Conservation (phyloP, 805 yeast species). For the Starmerella apis region DNA sequence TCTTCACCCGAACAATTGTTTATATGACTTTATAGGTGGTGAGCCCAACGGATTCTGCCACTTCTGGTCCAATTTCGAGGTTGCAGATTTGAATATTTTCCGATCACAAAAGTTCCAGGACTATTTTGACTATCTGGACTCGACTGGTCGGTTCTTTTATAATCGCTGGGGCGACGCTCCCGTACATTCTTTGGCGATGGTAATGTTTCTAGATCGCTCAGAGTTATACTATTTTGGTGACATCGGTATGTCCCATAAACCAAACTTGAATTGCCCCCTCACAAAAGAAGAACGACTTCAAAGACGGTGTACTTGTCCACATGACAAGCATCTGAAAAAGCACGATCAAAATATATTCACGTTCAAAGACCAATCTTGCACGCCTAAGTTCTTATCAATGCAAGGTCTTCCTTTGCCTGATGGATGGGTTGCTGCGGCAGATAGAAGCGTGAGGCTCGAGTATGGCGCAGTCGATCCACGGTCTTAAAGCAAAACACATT, state of each 20-base stretch:
- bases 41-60: constrained; percentile 69
- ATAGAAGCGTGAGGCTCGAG: not conserved
- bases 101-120: constrained; percentile 51
- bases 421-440: constrained; percentile 12
- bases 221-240: constrained; percentile 88
- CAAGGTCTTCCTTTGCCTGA: constrained; percentile 6
- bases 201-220: constrained; percentile 54
- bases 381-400: constrained; percentile 12
- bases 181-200: constrained; percentile 77
- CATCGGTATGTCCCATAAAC: constrained; percentile 68
- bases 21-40: constrained; percentile 54
- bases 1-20: constrained; percentile 43
- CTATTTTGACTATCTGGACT: constrained; percentile 60
- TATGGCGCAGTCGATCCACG: not conserved
- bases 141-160: constrained; percentile 69
- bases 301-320: constrained; percentile 14
- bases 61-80: constrained; percentile 90
- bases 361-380: constrained; percentile 13
- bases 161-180: constrained; percentile 99
- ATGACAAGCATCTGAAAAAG: constrained; percentile 2
- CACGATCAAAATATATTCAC: constrained; percentile 15
- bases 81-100: constrained; percentile 72
- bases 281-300: constrained; percentile 7
- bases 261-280: constrained; percentile 61
- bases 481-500: not conserved